phyloP scores from a whole-genome alignment of 805 yeast species.

The Zygosaccharomyces rouxii region DNA sequence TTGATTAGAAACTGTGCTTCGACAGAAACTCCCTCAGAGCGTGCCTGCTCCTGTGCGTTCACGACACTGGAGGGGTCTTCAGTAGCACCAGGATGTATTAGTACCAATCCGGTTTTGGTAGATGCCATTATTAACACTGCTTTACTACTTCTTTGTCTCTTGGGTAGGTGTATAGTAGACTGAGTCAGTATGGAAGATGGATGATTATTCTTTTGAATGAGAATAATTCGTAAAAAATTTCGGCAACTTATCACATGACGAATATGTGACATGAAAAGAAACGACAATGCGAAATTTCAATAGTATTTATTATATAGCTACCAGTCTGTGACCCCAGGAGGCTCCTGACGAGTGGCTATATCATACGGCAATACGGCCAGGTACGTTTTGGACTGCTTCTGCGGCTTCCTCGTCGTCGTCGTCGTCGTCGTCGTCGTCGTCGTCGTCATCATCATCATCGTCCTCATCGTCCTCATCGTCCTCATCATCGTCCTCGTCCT shows the following conservation, averaged over 20 bases:
- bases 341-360: not conserved
- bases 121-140: constrained; percentile 7
- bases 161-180: not conserved
- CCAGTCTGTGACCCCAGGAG: not conserved
- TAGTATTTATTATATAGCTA: constrained; percentile 6
- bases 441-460: constrained; percentile 47
- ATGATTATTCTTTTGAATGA: not conserved
- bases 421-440: constrained; percentile 39
- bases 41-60: constrained; percentile 33
- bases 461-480: constrained; percentile 40
- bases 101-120: constrained; percentile 36
- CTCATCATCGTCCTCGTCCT: constrained; percentile 47
- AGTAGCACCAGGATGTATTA: constrained; percentile 66
- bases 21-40: constrained; percentile 26
- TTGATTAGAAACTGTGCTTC: constrained; percentile 53
- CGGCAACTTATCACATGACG: not conserved
- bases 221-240: not conserved
- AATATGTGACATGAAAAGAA: not conserved
- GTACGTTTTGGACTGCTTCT: constrained; percentile 23
- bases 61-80: constrained; percentile 48
- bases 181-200: not conserved
- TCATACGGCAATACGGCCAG: constrained; percentile 1
- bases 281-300: constrained; percentile 1
- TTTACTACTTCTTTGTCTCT: not conserved
- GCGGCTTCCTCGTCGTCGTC: constrained; percentile 40